These are phyloP conservation scores for Dendrobium nobile DNA, from an alignment of 106 monocot species.

Conservation along the genomic window DNA sequence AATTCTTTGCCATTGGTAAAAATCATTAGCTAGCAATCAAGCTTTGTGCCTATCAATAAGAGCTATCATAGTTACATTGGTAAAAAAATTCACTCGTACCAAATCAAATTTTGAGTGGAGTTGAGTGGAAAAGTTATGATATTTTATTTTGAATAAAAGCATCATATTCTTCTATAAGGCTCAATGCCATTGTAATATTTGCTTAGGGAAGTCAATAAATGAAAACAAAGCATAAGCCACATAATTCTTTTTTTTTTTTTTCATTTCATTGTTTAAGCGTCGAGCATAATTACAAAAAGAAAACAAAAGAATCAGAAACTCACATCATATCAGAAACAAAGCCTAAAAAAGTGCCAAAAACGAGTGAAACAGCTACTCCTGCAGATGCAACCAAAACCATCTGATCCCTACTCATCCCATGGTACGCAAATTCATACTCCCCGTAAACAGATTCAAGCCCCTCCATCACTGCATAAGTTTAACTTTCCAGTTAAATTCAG, in stretches of 20 bases:
- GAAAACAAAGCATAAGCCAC: too few species aligned
- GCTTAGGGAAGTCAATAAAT: too few species aligned
- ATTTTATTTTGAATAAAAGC: too few species aligned
- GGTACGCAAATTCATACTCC: slow-evolving; percentile 39
- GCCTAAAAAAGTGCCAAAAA: slow-evolving; percentile 55
- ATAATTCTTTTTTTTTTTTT: background rate
- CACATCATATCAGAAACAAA: slow-evolving; percentile 70
- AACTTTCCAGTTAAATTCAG: background rate
- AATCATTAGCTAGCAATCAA: too few species aligned
- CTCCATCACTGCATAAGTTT: slow-evolving; percentile 34
- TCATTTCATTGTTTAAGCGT: background rate
- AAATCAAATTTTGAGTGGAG: too few species aligned
- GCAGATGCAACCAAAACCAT: slow-evolving; percentile 39
- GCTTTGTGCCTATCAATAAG: too few species aligned
- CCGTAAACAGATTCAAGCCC: slow-evolving; percentile 64
- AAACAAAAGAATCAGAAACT: slow-evolving; percentile 11
- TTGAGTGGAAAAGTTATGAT: too few species aligned
- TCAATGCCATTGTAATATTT: too few species aligned
- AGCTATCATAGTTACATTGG: too few species aligned
- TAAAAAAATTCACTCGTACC: too few species aligned
- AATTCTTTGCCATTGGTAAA: too few species aligned
- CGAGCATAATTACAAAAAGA: background rate
- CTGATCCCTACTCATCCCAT: slow-evolving; percentile 55
- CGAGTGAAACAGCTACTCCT: slow-evolving; percentile 46
- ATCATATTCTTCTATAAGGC: too few species aligned